These are phyloP conservation scores for Fusarium oxysporum DNA, from an alignment of 2,329 filamentous ascomycete genomes.

Conservation along the genomic window DNA sequence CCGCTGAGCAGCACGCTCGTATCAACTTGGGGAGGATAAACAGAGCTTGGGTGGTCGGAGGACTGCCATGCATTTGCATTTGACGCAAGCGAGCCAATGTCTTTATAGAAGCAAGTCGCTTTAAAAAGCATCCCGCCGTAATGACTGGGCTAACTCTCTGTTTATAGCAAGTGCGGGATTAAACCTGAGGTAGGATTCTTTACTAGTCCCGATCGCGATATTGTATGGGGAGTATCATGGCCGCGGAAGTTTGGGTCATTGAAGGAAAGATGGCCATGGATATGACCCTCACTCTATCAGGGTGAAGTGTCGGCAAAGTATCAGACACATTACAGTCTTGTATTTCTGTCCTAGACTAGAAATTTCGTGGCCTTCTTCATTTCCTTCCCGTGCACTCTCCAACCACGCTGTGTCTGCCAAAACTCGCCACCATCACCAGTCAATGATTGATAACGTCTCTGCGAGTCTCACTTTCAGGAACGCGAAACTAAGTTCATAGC, in stretches of 20 bases:
- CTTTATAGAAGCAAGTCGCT: accelerated
- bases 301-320: no score
- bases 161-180: accelerated
- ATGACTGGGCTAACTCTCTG: accelerated
- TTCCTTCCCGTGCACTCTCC: accelerated
- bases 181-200: no score
- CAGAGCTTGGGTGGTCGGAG: background rate
- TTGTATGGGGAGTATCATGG: no score
- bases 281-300: no score
- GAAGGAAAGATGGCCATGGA: no score
- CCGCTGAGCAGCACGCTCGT: background rate
- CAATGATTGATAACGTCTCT: accelerated
- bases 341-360: background rate
- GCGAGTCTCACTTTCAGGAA: no score
- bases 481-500: no score
- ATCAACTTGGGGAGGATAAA: accelerated
- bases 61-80: background rate
- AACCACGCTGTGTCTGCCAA: accelerated
- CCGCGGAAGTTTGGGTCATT: accelerated
- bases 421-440: accelerated
- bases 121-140: accelerated
- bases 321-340: background rate
- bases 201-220: background rate
- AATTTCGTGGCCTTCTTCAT: accelerated
- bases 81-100: background rate